Conservation (phyloP, 2,329 filamentous ascomycete species). For the Kalaharituber pfeilii region DNA sequence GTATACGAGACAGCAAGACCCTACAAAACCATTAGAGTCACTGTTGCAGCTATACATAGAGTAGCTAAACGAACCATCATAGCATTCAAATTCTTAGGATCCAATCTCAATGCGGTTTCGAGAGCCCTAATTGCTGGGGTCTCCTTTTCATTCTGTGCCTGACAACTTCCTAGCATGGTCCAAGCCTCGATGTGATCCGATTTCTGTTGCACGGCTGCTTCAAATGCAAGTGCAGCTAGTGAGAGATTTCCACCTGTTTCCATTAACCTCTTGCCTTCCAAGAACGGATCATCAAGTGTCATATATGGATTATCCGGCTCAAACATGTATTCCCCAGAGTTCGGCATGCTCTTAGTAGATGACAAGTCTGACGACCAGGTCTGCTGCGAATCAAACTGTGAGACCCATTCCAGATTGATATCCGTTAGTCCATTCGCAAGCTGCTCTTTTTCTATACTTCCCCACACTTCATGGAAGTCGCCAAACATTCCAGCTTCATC, state of each 20-base stretch:
- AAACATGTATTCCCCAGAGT: slow-evolving; percentile 78
- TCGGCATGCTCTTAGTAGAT: slow-evolving; percentile 48
- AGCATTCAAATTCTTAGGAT: slow-evolving; percentile 70
- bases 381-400: slow-evolving; percentile 43
- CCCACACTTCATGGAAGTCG: slow-evolving; percentile 82
- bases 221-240: slow-evolving; percentile 81
- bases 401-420: slow-evolving; percentile 55
- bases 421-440: slow-evolving; percentile 50
- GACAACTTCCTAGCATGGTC: slow-evolving; percentile 77
- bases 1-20: slow-evolving; percentile 91
- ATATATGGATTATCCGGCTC: slow-evolving; percentile 87
- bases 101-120: slow-evolving; percentile 75
- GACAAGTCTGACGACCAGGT: slow-evolving; percentile 46
- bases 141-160: slow-evolving; percentile 98
- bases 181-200: slow-evolving; percentile 78
- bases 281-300: slow-evolving; percentile 65
- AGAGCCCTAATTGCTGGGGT: slow-evolving; percentile 84
- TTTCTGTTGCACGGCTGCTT: slow-evolving; percentile 84
- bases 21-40: background rate
- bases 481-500: slow-evolving; percentile 60
- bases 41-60: background rate
- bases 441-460: slow-evolving; percentile 53
- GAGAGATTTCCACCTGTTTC: slow-evolving; percentile 85
- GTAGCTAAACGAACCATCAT: slow-evolving; percentile 43
- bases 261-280: slow-evolving; percentile 86